A percentile compares a stretch with the other conserved stretches of the same genome.
Evolutionary conservation across 2,329 filamentous ascomycete species (phyloP).

Genomic region (Hymenoscyphus infarciens): DNA sequence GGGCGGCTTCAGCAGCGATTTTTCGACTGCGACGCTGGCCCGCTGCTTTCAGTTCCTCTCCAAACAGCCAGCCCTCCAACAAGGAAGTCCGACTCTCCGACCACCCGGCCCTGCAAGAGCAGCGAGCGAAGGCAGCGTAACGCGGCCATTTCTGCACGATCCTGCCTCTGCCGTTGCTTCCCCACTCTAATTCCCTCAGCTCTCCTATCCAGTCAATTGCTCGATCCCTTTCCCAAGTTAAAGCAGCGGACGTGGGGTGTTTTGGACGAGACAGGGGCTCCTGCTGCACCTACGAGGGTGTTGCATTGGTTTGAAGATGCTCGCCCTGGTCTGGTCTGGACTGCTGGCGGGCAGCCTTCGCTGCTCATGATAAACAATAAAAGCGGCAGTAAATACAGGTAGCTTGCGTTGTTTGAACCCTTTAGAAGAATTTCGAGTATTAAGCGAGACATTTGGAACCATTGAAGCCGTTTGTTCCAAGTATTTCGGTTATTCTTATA

Average conservation of each 20-base stretch:
- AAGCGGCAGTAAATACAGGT: background rate
- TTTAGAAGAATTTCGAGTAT: background rate
- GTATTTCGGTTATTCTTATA: background rate
- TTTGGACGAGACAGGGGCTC: constrained; percentile 9
- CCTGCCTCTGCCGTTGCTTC: background rate
- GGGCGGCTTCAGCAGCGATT: background rate
- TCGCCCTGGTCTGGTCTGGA: background rate
- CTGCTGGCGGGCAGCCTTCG: background rate
- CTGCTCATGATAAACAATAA: background rate
- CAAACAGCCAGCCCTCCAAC: too few relatives aligned
- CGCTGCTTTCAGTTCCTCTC: too few relatives aligned
- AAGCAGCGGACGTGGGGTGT: background rate
- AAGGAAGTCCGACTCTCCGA: background rate
- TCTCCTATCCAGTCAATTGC: too few relatives aligned
- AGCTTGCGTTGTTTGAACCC: background rate
- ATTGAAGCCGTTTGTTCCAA: too few relatives aligned
- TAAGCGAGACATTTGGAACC: background rate
- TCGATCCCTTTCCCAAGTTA: background rate
- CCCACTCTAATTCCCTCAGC: too few relatives aligned
- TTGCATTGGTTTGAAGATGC: constrained; percentile 11
- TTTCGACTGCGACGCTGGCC: background rate
- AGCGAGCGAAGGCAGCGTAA: constrained; percentile 1
- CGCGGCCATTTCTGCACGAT: constrained; percentile 3
- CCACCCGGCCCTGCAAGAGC: background rate
- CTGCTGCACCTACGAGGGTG: constrained; percentile 11